Evolutionary conservation across 345 rosid genomes (phyloP).

Genomic region (Gossypium ekmanianum): DNA sequence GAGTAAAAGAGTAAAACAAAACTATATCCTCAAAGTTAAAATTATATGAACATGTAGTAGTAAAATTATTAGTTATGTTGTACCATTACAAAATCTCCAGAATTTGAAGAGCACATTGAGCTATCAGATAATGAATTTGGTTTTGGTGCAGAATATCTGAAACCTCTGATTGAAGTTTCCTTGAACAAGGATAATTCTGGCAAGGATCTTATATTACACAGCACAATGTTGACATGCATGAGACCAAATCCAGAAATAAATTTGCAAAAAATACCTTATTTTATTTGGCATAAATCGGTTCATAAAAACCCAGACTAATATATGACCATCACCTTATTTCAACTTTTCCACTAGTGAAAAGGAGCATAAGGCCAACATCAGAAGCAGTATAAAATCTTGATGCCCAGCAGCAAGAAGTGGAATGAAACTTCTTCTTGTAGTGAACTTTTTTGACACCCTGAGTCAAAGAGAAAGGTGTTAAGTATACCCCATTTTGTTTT

Average conservation of each 20-base stretch:
- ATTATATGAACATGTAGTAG: not conserved
- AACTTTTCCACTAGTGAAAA: conserved; percentile 55
- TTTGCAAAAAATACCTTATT: not conserved
- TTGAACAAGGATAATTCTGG: conserved; percentile 68
- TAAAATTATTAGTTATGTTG: conserved; percentile 15
- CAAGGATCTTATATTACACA: conserved; percentile 46
- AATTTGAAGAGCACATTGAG: conserved; percentile 57
- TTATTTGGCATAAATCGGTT: not conserved
- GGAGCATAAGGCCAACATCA: conserved; percentile 68
- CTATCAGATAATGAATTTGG: conserved; percentile 41
- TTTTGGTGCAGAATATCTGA: conserved; percentile 44
- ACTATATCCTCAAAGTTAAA: not conserved
- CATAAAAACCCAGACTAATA: not conserved
- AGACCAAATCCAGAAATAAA: conserved; percentile 2
- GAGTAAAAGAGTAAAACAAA: not conserved
- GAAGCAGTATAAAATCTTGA: conserved; percentile 54
- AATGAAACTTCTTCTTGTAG: conserved; percentile 77
- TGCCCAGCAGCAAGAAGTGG: conserved; percentile 76
- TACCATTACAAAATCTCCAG: conserved; percentile 80
- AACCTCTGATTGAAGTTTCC: conserved; percentile 65
- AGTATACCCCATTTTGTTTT: not conserved
- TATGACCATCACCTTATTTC: conserved; percentile 65
- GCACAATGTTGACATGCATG: not conserved
- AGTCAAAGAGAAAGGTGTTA: conserved; percentile 1
- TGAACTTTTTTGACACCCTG: conserved; percentile 80